Percentiles rank a stretch among this genome's conserved stretches.
Conservation (phyloP, 306 rosid species). For the Abrus precatorius region DNA sequence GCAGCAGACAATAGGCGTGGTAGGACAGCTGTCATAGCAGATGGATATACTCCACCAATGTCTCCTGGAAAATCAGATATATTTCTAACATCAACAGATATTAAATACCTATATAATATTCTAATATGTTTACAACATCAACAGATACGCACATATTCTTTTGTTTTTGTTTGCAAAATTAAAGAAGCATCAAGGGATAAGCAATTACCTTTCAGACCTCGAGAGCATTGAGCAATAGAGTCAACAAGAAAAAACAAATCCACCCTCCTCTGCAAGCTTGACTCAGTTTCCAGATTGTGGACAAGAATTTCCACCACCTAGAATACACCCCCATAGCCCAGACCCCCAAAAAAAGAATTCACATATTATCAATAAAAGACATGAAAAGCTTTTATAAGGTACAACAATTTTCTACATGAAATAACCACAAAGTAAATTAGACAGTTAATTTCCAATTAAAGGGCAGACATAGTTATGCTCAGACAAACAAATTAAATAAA, state of each 20-base stretch:
- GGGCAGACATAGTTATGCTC: not conserved
- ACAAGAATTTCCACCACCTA: conserved; percentile 88
- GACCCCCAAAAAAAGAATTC: conserved; percentile 8
- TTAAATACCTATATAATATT: conserved; percentile 6
- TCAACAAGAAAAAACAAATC: conserved; percentile 95
- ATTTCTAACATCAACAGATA: conserved; percentile 41
- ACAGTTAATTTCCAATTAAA: conserved; percentile 29
- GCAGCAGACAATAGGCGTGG: conserved; percentile 90
- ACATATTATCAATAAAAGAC: conserved; percentile 35
- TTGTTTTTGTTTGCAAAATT: conserved; percentile 29
- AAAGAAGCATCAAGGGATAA: conserved; percentile 36
- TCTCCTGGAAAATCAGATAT: conserved; percentile 65
- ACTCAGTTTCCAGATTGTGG: conserved; percentile 72
- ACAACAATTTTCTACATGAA: conserved; percentile 9
- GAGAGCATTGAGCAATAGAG: conserved; percentile 82
- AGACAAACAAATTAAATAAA: conserved; percentile 33
- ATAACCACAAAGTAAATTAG: not conserved
- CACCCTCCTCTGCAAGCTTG: conserved; percentile 80
- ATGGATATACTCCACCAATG: conserved; percentile 72
- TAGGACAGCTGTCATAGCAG: conserved; percentile 77
- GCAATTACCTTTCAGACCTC: conserved; percentile 76
- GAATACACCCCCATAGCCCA: conserved; percentile 41
- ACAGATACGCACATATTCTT: conserved; percentile 31
- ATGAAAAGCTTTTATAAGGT: conserved; percentile 17
- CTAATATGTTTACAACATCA: conserved; percentile 37